phyloP scores from a whole-genome alignment of 1,284 basidiomycete species.

The Cryptococcus floricola region DNA sequence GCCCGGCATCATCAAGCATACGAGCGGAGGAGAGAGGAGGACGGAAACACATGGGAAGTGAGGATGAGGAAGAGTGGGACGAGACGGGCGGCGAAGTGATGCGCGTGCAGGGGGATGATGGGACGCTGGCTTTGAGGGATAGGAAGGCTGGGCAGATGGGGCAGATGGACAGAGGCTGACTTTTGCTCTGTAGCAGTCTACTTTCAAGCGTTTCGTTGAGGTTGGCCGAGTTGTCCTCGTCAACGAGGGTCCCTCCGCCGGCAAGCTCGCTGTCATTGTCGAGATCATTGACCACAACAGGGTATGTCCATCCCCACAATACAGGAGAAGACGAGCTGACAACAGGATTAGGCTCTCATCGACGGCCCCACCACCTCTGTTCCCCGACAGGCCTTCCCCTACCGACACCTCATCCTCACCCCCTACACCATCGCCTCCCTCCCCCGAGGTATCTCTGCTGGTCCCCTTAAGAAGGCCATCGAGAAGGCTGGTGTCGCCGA shows the following conservation, averaged over 20 bases:
- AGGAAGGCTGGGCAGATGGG: neutral
- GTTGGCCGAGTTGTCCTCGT: conserved; percentile 98
- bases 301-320: conserved; percentile 56
- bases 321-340: neutral
- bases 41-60: neutral
- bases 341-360: conserved; percentile 72
- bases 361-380: conserved; percentile 90
- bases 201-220: conserved; percentile 96
- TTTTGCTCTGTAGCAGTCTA: conserved; percentile 57
- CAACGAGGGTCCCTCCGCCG: conserved; percentile 77
- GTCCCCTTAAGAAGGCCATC: conserved; percentile 78
- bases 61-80: neutral
- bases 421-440: conserved; percentile 78
- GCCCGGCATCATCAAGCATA: neutral
- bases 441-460: conserved; percentile 79
- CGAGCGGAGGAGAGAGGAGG: neutral
- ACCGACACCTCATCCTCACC: conserved; percentile 89
- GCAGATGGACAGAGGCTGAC: neutral
- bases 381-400: conserved; percentile 84
- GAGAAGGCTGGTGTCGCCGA: conserved; percentile 58
- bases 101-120: neutral
- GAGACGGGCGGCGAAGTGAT: neutral
- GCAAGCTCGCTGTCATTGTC: conserved; percentile 90
- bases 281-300: conserved; percentile 99
- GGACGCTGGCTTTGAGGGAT: neutral